phyloP scores from a whole-genome alignment of 257 asterid species.

The Solanum arcanum region DNA sequence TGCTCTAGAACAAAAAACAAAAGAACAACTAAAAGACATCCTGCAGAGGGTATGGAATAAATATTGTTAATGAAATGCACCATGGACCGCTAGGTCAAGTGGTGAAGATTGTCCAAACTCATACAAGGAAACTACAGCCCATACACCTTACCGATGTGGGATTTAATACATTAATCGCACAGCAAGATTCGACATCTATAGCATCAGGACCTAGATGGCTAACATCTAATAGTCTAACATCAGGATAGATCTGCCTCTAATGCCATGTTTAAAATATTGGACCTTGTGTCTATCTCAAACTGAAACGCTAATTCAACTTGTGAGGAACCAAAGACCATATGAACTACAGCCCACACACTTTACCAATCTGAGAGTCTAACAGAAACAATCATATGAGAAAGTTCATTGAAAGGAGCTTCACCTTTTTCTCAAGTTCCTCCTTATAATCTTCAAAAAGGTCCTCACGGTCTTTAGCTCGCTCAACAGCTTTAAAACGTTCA shows the following conservation, averaged over 20 bases:
- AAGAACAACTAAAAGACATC: not conserved
- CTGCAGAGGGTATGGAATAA: not conserved
- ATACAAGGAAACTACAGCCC: not conserved
- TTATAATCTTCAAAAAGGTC: constrained; percentile 68
- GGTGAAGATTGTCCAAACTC: not conserved
- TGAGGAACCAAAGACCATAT: not conserved
- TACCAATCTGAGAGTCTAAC: not conserved
- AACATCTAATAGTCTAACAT: not conserved
- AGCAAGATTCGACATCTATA: not conserved
- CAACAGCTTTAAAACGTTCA: constrained; percentile 80
- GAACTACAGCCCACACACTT: not conserved
- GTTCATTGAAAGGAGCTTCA: not conserved
- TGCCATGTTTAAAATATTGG: not conserved
- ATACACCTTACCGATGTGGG: not conserved
- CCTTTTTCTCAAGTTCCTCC: constrained; percentile 77
- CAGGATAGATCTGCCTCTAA: not conserved
- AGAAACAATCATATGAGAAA: not conserved
- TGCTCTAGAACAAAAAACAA: not conserved
- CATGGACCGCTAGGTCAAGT: not conserved
- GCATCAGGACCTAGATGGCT: not conserved
- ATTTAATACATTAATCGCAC: not conserved
- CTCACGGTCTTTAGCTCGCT: constrained; percentile 71
- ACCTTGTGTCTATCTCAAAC: not conserved
- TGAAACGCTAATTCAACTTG: not conserved
- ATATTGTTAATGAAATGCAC: not conserved